phyloP scores from a whole-genome alignment of 2,329 filamentous ascomycete species.

The Sarocladiaceae sp. region DNA sequence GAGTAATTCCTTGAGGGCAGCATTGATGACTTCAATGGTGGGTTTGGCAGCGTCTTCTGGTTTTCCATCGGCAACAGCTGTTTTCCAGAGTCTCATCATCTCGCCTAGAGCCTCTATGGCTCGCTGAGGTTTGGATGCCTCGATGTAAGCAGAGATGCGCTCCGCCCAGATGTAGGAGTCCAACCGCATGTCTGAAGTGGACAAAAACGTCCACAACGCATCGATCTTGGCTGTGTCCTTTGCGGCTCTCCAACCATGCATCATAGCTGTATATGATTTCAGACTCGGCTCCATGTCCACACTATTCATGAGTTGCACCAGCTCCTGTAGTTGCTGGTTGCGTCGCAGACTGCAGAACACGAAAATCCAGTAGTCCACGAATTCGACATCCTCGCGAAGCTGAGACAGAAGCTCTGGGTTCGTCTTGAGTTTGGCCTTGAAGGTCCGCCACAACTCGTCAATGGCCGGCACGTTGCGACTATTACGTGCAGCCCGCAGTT shows the following conservation, averaged over 20 bases:
- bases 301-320: constrained; percentile 37
- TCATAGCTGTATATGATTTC: constrained; percentile 68
- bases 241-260: constrained; percentile 61
- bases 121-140: constrained; percentile 44
- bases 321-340: constrained; percentile 25
- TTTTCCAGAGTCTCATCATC: constrained; percentile 59
- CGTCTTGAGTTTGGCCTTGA: constrained; percentile 21
- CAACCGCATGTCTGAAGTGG: constrained; percentile 51
- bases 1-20: constrained; percentile 61
- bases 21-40: constrained; percentile 63
- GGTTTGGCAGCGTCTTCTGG: constrained; percentile 47
- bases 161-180: constrained; percentile 67
- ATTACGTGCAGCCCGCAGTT: constrained; percentile 25
- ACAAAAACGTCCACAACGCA: constrained; percentile 63
- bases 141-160: constrained; percentile 62
- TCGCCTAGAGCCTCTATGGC: constrained; percentile 63
- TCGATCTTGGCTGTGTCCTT: constrained; percentile 57
- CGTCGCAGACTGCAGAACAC: constrained; percentile 32
- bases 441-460: constrained; percentile 27
- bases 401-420: constrained; percentile 20
- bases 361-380: constrained; percentile 36
- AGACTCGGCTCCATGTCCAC: constrained; percentile 54
- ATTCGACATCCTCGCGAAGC: constrained; percentile 27
- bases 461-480: constrained; percentile 24
- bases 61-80: constrained; percentile 24